A percentile compares a stretch with the other conserved stretches of the same genome.
phyloP scores from a whole-genome alignment of 2,329 filamentous ascomycete genomes.

The Neoascochyta sp. region DNA sequence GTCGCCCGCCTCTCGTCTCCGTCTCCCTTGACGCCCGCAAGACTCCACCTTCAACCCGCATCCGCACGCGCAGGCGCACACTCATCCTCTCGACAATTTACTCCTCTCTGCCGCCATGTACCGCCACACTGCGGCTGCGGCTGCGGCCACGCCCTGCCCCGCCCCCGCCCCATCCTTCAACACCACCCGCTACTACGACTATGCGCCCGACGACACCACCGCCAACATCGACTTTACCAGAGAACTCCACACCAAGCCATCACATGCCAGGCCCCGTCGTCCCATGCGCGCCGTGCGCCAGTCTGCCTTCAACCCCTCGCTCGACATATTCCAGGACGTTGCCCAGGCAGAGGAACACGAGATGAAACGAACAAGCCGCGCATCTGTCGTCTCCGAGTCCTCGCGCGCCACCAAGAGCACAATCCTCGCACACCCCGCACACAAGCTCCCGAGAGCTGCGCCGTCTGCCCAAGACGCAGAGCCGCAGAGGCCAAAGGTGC shows the following conservation, averaged over 20 bases:
- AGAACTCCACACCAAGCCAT: constrained; percentile 27
- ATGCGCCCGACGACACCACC: constrained; percentile 37
- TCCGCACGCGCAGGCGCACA: too few relatives aligned
- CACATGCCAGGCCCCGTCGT: constrained; percentile 34
- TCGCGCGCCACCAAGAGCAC: constrained; percentile 24
- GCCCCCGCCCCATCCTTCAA: constrained; percentile 24
- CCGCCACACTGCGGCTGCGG: constrained; percentile 33
- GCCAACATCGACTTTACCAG: constrained; percentile 40
- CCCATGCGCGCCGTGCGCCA: constrained; percentile 29
- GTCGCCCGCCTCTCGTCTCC: too few relatives aligned
- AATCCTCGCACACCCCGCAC: constrained; percentile 36
- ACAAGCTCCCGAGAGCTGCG: constrained; percentile 29
- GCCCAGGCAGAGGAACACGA: constrained; percentile 34
- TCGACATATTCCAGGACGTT: constrained; percentile 40
- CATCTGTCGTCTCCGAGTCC: constrained; percentile 23
- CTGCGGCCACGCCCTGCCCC: constrained; percentile 37
- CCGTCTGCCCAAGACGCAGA: constrained; percentile 22
- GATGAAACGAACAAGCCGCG: constrained; percentile 24
- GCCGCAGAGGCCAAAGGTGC: constrained; percentile 19
- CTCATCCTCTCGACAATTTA: too few relatives aligned
- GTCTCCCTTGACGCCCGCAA: too few relatives aligned
- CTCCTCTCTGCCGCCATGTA: constrained; percentile 34
- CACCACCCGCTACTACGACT: constrained; percentile 24
- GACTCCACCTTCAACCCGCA: too few relatives aligned
- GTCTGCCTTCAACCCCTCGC: constrained; percentile 28